Conservation (phyloP, 495 filamentous ascomycete species). For the Penicillium atrosanguineum region DNA sequence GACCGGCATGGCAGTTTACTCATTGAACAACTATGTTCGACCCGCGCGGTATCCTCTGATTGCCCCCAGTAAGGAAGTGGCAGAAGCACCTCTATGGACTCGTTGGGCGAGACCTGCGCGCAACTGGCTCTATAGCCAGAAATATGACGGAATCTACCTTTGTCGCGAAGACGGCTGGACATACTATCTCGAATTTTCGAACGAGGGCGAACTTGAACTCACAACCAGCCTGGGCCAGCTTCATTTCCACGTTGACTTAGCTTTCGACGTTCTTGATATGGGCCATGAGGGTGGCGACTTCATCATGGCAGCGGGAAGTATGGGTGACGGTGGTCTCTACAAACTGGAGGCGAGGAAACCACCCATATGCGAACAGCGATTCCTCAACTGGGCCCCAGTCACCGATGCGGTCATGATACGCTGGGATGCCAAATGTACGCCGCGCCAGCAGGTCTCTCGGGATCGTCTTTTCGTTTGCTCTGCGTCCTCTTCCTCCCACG, state of each 20-base stretch:
- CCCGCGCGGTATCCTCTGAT: conserved; percentile 33
- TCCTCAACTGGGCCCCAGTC: conserved; percentile 82
- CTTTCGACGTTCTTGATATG: conserved; percentile 48
- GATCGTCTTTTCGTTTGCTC: conserved; percentile 44
- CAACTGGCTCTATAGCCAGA: conserved; percentile 53
- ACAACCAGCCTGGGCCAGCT: conserved; percentile 39
- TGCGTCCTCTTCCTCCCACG: conserved; percentile 42
- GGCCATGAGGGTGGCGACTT: conserved; percentile 63
- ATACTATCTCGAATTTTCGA: conserved; percentile 62
- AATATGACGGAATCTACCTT: conserved; percentile 70
- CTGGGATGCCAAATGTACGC: conserved; percentile 17
- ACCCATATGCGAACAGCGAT: conserved; percentile 53
- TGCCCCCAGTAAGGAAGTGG: conserved; percentile 26
- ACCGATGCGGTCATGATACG: conserved; percentile 62
- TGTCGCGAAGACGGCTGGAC: conserved; percentile 79
- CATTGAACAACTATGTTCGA: conserved; percentile 41
- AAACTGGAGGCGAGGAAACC: conserved; percentile 55
- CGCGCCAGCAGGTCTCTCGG: conserved; percentile 17
- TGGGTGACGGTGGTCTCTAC: conserved; percentile 77
- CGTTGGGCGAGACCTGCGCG: conserved; percentile 73
- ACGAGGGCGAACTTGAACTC: conserved; percentile 36
- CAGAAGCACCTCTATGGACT: conserved; percentile 42
- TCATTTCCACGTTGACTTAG: conserved; percentile 44
- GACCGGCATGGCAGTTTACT: conserved; percentile 57
- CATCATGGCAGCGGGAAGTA: conserved; percentile 75